phyloP scores from a whole-genome alignment of 2,329 filamentous ascomycete genomes.

The Diplodia scrobiculata region DNA sequence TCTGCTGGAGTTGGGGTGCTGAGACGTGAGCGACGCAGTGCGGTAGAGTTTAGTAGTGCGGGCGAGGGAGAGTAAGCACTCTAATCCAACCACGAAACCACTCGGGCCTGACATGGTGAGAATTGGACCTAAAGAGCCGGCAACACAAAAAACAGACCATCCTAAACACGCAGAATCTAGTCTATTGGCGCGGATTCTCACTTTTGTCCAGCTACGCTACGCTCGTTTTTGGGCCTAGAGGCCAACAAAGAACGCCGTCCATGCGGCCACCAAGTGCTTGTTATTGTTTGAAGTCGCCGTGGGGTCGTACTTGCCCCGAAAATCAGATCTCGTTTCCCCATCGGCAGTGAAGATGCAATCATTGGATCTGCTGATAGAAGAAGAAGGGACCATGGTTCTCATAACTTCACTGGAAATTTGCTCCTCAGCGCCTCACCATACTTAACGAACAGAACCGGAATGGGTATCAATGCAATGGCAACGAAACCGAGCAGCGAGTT shows the following conservation, averaged over 20 bases:
- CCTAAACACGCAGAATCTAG: background rate
- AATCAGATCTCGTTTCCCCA: background rate
- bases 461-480: slow-evolving; percentile 37
- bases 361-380: background rate
- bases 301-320: background rate
- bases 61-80: background rate
- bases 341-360: background rate
- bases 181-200: background rate
- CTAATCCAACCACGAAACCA: background rate
- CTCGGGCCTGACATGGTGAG: background rate
- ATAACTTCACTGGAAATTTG: slow-evolving; percentile 39
- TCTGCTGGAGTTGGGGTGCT: background rate
- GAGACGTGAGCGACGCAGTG: background rate
- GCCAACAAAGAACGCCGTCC: background rate
- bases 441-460: slow-evolving; percentile 43
- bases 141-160: background rate
- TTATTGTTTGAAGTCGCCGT: background rate
- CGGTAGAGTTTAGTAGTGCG: background rate
- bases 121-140: background rate
- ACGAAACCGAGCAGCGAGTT: slow-evolving; percentile 46
- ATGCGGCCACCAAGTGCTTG: background rate
- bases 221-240: background rate
- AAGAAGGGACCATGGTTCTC: background rate
- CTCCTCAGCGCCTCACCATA: slow-evolving; percentile 41
- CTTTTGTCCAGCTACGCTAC: background rate